Percentiles rank a stretch among this genome's conserved stretches.
These are phyloP conservation scores for Cornus controversa DNA, from an alignment of 148 eudicot genomes.

Conservation along the genomic window DNA sequence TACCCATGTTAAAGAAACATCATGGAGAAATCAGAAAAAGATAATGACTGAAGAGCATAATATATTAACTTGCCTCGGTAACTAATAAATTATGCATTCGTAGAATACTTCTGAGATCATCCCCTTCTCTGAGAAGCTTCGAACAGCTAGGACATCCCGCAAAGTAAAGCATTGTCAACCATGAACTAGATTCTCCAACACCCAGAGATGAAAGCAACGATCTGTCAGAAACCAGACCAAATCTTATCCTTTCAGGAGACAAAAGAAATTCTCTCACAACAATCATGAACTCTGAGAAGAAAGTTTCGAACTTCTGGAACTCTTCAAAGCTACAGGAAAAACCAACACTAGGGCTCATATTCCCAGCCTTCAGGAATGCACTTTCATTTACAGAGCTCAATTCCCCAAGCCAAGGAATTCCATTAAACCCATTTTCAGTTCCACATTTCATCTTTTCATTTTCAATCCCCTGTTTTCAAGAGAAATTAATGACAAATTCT, in stretches of 20 bases:
- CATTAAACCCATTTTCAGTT: conserved; percentile 38
- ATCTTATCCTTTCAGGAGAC: conserved; percentile 79
- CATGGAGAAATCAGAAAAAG: neutral
- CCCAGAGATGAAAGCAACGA: conserved; percentile 57
- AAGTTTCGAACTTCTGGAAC: conserved; percentile 50
- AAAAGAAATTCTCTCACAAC: conserved; percentile 59
- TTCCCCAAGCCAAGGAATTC: conserved; percentile 48
- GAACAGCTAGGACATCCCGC: conserved; percentile 73
- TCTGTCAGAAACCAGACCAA: conserved; percentile 60
- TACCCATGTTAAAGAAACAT: neutral
- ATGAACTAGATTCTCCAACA: conserved; percentile 54
- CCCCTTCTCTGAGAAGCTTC: conserved; percentile 52
- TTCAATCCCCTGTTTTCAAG: conserved; percentile 41
- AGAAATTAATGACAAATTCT: conserved; percentile 16
- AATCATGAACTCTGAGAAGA: conserved; percentile 50
- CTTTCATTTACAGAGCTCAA: conserved; percentile 44
- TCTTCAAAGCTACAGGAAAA: conserved; percentile 56
- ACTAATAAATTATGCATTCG: conserved; percentile 48
- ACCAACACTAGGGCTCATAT: conserved; percentile 27
- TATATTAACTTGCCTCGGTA: conserved; percentile 44
- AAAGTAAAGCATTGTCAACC: conserved; percentile 55
- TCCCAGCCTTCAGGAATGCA: conserved; percentile 30
- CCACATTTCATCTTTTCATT: conserved; percentile 48
- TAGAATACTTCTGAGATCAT: conserved; percentile 44
- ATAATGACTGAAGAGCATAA: neutral